phyloP scores from a whole-genome alignment of 208 protist species.

The Angomonas ambiguus region DNA sequence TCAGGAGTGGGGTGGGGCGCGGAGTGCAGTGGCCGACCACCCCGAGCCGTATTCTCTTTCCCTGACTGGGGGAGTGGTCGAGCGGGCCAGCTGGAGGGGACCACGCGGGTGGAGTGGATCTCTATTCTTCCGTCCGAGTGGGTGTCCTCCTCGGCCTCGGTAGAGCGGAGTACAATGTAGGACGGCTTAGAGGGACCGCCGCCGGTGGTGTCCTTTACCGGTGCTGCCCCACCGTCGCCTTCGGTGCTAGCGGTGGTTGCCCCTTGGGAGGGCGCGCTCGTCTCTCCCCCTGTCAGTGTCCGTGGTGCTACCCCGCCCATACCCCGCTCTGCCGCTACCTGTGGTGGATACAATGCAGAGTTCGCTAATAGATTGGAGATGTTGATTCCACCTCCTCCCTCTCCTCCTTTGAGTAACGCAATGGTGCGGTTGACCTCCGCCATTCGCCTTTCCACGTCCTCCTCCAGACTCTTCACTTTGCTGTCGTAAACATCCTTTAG shows the following conservation, averaged over 20 bases:
- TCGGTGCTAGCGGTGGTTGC: not conserved
- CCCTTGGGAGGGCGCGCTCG: not conserved
- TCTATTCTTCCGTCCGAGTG: not conserved
- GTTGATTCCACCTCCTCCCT: not conserved
- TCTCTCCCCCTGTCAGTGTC: not conserved
- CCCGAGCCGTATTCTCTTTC: not conserved
- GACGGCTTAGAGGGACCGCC: not conserved
- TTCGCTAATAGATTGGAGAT: not conserved
- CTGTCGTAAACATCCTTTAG: conserved; percentile 55
- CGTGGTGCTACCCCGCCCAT: not conserved
- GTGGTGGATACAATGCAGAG: not conserved
- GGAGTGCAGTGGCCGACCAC: not conserved
- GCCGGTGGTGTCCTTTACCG: not conserved
- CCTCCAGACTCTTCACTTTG: conserved; percentile 58
- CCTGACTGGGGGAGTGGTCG: not conserved
- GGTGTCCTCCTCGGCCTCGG: conserved; percentile 5
- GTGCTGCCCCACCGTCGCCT: not conserved
- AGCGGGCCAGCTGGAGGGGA: conserved; percentile 8
- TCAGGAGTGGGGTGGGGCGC: not conserved
- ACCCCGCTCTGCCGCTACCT: not conserved
- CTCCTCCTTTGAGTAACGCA: conserved; percentile 34
- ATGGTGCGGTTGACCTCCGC: conserved; percentile 79
- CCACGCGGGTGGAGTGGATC: not conserved
- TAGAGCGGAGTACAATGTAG: conserved; percentile 10
- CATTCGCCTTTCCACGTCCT: conserved; percentile 85